These are phyloP conservation scores for Penicillium sp. DNA, from an alignment of 2,329 filamentous ascomycete genomes.

Conservation along the genomic window DNA sequence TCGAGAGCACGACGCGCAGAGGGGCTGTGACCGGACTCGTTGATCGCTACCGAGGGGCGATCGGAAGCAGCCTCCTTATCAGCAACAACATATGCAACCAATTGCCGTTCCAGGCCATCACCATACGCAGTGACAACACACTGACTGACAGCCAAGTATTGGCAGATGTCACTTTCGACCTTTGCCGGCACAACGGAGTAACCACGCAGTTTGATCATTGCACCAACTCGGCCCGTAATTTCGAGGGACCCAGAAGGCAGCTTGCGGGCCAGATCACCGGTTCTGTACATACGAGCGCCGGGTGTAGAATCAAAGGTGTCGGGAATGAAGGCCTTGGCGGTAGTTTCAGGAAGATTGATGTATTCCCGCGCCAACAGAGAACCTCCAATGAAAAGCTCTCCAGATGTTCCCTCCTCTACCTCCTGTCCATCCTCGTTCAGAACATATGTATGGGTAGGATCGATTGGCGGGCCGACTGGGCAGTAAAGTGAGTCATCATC, in stretches of 20 bases:
- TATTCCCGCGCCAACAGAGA: conserved; percentile 71
- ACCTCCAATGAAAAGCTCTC: conserved; percentile 77
- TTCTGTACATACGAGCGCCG: conserved; percentile 70
- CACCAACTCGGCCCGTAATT: conserved; percentile 72
- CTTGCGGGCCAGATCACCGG: conserved; percentile 68
- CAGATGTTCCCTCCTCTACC: conserved; percentile 61
- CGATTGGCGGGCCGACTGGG: conserved; percentile 69
- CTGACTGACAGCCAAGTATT: conserved; percentile 66
- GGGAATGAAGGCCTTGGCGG: conserved; percentile 67
- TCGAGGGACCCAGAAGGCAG: conserved; percentile 68
- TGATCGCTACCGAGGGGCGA: conserved; percentile 63
- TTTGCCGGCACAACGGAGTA: conserved; percentile 77
- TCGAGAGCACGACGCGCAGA: conserved; percentile 64
- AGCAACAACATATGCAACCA: conserved; percentile 73
- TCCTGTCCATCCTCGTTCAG: conserved; percentile 66
- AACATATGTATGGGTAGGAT: conserved; percentile 69
- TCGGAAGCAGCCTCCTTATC: conserved; percentile 59
- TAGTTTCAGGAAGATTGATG: conserved; percentile 75
- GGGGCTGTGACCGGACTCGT: conserved; percentile 70
- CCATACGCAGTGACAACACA: conserved; percentile 73
- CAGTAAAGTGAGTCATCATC: conserved; percentile 66
- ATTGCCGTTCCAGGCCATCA: conserved; percentile 70
- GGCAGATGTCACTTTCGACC: conserved; percentile 70
- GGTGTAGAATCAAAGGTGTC: conserved; percentile 62
- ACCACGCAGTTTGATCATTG: conserved; percentile 78